phyloP scores from a whole-genome alignment of 2,329 filamentous ascomycete species.

The Pseudocercospora fuligena region DNA sequence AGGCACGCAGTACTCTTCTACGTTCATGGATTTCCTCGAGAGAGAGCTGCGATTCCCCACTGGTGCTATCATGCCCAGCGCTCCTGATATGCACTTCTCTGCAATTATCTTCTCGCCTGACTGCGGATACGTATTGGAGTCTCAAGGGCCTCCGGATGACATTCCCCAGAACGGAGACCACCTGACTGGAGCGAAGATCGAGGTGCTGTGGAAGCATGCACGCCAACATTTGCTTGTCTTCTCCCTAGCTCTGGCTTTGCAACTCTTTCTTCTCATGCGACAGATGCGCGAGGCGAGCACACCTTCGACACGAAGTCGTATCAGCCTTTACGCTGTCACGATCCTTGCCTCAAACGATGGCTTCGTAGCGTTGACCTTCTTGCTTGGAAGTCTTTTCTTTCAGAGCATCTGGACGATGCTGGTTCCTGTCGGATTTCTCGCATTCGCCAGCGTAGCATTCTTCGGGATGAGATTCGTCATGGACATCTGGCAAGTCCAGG shows the following conservation, averaged over 20 bases:
- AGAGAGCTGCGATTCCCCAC: slow-evolving; percentile 64
- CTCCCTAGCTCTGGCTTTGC: slow-evolving; percentile 54
- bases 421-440: slow-evolving; percentile 61
- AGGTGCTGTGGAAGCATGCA: slow-evolving; percentile 54
- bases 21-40: slow-evolving; percentile 58
- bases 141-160: slow-evolving; percentile 62
- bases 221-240: slow-evolving; percentile 60
- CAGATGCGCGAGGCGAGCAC: slow-evolving; percentile 69
- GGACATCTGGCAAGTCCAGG: slow-evolving; percentile 70
- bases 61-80: slow-evolving; percentile 58
- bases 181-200: slow-evolving; percentile 61
- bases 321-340: slow-evolving; percentile 68
- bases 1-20: slow-evolving; percentile 30
- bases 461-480: slow-evolving; percentile 69
- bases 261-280: slow-evolving; percentile 62
- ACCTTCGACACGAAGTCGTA: slow-evolving; percentile 65
- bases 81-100: slow-evolving; percentile 62
- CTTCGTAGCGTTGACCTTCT: slow-evolving; percentile 59
- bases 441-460: slow-evolving; percentile 64
- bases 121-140: slow-evolving; percentile 68
- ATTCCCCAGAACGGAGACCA: slow-evolving; percentile 58
- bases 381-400: slow-evolving; percentile 61
- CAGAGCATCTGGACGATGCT: slow-evolving; percentile 61
- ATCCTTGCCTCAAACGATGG: slow-evolving; percentile 66
- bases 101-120: slow-evolving; percentile 68